These are phyloP conservation scores for Oryza glumipatula DNA, from an alignment of 176 grass and related monocot genomes.

Conservation along the genomic window DNA sequence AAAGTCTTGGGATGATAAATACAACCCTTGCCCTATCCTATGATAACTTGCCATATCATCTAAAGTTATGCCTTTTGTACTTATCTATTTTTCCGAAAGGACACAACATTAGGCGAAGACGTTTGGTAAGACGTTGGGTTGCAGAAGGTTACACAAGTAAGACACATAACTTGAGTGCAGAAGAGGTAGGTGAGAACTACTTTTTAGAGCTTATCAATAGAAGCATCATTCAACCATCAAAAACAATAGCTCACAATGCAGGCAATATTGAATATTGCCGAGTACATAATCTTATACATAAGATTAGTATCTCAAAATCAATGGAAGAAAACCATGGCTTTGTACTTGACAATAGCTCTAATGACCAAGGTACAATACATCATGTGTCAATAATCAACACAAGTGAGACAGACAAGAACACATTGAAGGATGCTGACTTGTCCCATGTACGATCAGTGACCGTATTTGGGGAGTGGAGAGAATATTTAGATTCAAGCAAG, in stretches of 20 bases:
- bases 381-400: not conserved
- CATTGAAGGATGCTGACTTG: not conserved
- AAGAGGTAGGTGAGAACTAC: slow-evolving; percentile 2
- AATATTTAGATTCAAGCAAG: not conserved
- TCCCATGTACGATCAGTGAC: slow-evolving; percentile 22
- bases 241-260: not conserved
- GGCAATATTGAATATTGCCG: not conserved
- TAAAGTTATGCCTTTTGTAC: slow-evolving; percentile 38
- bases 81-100: slow-evolving; percentile 20
- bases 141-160: slow-evolving; percentile 11
- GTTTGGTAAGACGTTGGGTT: slow-evolving; percentile 34
- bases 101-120: not conserved
- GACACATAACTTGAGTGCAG: not conserved
- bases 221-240: slow-evolving; percentile 22
- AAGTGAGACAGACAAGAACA: no score
- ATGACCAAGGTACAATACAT: not conserved
- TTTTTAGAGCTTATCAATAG: slow-evolving; percentile 32
- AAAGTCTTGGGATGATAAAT: not conserved
- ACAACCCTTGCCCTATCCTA: slow-evolving; percentile 11
- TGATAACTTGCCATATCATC: slow-evolving; percentile 35
- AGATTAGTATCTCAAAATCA: slow-evolving; percentile 4
- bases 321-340: slow-evolving; percentile 15
- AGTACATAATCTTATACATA: slow-evolving; percentile 30
- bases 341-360: not conserved
- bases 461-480: not conserved